Percentiles rank a stretch among this genome's conserved stretches.
Evolutionary conservation across 768 basidiomycete species (phyloP).

Genomic region (Boletus speciosus): DNA sequence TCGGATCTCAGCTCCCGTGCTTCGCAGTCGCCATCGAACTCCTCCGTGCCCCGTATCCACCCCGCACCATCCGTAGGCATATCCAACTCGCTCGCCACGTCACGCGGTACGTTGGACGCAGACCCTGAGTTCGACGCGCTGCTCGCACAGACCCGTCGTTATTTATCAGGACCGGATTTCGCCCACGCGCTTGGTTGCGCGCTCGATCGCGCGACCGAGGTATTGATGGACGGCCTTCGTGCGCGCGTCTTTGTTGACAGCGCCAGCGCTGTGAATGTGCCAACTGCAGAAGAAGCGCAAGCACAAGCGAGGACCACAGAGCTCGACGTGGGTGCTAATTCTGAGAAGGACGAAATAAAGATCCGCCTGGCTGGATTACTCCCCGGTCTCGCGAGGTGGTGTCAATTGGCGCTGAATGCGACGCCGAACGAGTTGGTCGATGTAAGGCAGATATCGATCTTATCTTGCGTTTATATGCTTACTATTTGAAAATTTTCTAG

Average conservation of each 20-base stretch:
- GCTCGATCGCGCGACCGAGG: slow-evolving; percentile 64
- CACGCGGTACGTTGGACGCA: background rate
- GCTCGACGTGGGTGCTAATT: slow-evolving; percentile 10
- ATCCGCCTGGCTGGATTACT: slow-evolving; percentile 76
- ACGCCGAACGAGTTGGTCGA: slow-evolving; percentile 81
- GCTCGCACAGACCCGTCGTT: slow-evolving; percentile 62
- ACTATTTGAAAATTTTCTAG: slow-evolving; percentile 31
- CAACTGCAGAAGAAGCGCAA: slow-evolving; percentile 9
- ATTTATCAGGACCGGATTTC: slow-evolving; percentile 69
- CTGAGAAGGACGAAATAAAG: slow-evolving; percentile 38
- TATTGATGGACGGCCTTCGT: slow-evolving; percentile 62
- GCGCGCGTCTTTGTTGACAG: slow-evolving; percentile 54
- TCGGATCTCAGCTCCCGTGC: slow-evolving; percentile 25
- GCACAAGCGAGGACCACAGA: slow-evolving; percentile 11
- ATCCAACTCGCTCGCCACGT: slow-evolving; percentile 2
- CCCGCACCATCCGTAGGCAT: background rate
- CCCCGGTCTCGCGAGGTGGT: slow-evolving; percentile 79
- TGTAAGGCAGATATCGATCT: slow-evolving; percentile 45
- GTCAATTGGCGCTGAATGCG: slow-evolving; percentile 59
- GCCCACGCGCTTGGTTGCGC: slow-evolving; percentile 65
- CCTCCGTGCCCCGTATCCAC: slow-evolving; percentile 22
- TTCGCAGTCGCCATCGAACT: slow-evolving; percentile 21
- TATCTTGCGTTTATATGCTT: slow-evolving; percentile 2
- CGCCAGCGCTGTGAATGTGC: slow-evolving; percentile 8
- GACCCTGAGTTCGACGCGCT: slow-evolving; percentile 53